These are phyloP conservation scores for Hypholoma sublateritium DNA, from an alignment of 768 basidiomycete species.

Conservation along the genomic window DNA sequence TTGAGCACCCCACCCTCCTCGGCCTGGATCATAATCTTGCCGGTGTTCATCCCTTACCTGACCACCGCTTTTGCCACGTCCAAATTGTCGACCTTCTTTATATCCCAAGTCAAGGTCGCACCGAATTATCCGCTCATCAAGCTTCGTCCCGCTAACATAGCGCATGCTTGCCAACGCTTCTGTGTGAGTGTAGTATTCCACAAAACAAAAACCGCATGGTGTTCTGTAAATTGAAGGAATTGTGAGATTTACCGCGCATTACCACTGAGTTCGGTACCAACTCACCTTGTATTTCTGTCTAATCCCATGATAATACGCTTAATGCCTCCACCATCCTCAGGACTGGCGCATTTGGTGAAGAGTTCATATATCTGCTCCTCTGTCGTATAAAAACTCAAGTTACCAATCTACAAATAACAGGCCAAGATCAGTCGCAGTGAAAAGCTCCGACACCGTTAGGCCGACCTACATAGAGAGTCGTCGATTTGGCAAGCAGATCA, in stretches of 20 bases:
- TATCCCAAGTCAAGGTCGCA: constrained; percentile 98
- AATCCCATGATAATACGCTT: constrained; percentile 96
- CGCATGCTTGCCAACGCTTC: constrained; percentile 93
- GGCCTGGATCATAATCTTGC: constrained; percentile 94
- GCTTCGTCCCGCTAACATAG: constrained; percentile 96
- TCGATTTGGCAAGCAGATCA: constrained; percentile 78
- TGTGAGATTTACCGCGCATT: neutral
- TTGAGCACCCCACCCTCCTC: constrained; percentile 93
- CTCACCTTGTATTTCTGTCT: constrained; percentile 82
- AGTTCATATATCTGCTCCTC: constrained; percentile 96
- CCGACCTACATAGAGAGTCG: constrained; percentile 84
- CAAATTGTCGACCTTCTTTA: constrained; percentile 95
- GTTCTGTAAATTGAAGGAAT: constrained; percentile 49
- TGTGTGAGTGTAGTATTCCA: constrained; percentile 92
- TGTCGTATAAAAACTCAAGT: constrained; percentile 91
- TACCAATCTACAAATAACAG: constrained; percentile 65
- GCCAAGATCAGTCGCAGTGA: neutral
- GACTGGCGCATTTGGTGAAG: constrained; percentile 85
- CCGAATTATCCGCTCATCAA: constrained; percentile 97
- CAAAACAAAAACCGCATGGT: constrained; percentile 94
- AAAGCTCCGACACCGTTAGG: neutral
- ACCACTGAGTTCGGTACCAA: neutral
- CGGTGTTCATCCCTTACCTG: constrained; percentile 97
- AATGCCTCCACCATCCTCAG: constrained; percentile 86
- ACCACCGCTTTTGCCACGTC: constrained; percentile 95